Base-by-base conservation (phyloP, 441 rosid species). In the Populus hybrid region DNA sequence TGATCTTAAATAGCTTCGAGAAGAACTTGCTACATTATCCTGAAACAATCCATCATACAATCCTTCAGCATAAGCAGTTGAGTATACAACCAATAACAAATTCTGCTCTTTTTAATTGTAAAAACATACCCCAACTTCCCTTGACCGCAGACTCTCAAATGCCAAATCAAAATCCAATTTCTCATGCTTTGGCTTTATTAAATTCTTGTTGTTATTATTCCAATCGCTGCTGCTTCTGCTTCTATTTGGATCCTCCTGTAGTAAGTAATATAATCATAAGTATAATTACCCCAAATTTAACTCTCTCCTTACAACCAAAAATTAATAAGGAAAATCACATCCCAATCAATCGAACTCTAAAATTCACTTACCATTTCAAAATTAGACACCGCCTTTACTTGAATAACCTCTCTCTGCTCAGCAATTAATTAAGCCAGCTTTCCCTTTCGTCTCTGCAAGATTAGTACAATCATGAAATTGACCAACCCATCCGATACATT, bases 11-110 rank as follows among this genome's bases (percentile, higher is more conserved):
- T 83, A 80, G 88, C 89, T 90, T 81, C 89, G 86, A 35, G 97
- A 92, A 79, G 99, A 94, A 78, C 98, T 92, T 75, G 99, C 92
- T 69, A 77, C 85, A 82, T 85, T 84, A 67, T 87, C 88, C 99
- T 95, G 91, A 77, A 82, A 77, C 72, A 65, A 73, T 74, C 42
- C 10, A 54, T 18, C 14, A 46, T 4, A 8, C 11, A 63, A 54
- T 46, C 57, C 20, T 46, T 46, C 57, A 46, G 57, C 57, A 46
- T 46, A 46, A 46, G 57, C 57, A 36, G 9, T 21, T 10, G 9
- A 18, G 59, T n/a, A 6, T 7, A 8, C 10, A 24, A 9, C 69
- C 54, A 23, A 67, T 59, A 14, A 14, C 32, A 26, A 28, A 73
- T 36, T 75, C 23, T 16, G 35, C 65, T 8, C 20, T 24, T 38